Conservation (phyloP, 768 basidiomycete species). For the Leccinellum rugosiceps region DNA sequence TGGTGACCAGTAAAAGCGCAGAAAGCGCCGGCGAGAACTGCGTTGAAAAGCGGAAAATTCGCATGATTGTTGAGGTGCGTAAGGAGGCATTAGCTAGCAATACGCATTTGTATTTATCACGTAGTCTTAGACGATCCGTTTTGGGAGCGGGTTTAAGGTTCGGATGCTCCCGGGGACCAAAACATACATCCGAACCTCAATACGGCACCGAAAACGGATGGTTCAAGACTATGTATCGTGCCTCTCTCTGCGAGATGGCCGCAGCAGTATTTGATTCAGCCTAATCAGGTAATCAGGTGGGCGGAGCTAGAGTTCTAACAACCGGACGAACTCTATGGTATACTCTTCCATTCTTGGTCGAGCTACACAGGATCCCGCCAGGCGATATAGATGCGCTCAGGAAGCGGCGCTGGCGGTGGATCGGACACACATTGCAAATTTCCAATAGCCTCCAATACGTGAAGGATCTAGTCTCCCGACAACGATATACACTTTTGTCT, state of each 20-base stretch:
- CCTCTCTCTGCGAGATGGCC: background rate
- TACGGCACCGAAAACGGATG: no score
- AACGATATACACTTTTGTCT: no score
- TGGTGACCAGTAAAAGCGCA: slow-evolving; percentile 2
- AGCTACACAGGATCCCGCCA: background rate
- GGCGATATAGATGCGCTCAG: no score
- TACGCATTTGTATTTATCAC: background rate
- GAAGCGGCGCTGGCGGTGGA: no score
- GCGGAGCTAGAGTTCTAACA: background rate
- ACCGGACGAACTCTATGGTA: background rate
- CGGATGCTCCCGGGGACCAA: no score
- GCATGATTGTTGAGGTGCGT: background rate
- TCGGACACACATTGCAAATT: no score
- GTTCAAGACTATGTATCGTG: background rate
- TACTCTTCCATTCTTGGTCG: background rate
- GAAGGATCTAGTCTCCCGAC: no score
- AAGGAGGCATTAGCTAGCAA: background rate
- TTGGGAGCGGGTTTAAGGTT: no score
- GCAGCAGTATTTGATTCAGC: background rate
- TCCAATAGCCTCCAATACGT: no score
- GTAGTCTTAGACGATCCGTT: no score
- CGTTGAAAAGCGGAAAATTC: no score
- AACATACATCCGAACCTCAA: no score
- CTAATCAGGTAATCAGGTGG: background rate
- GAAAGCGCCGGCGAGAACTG: background rate